Conservation (phyloP, 495 filamentous ascomycete species). For the Aspergillus incahuasiensis region DNA sequence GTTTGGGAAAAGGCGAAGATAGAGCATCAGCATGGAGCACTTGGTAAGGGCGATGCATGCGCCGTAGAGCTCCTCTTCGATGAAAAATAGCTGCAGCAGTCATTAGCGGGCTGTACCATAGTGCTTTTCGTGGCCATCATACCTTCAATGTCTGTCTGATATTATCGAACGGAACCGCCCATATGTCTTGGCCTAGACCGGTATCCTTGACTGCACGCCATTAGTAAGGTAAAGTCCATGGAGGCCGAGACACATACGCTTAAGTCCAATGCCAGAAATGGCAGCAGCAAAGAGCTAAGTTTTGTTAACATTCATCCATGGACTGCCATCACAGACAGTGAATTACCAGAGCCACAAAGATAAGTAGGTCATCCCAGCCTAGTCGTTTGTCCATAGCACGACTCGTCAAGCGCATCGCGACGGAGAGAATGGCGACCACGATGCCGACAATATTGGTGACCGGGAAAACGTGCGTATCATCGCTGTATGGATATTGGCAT, state of each 20-base stretch:
- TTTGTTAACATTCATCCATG: neutral
- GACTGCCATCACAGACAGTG: neutral
- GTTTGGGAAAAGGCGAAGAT: constrained; percentile 33
- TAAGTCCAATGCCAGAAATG: neutral
- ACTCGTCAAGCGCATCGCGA: neutral
- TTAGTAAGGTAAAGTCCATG: neutral
- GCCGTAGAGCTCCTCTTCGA: constrained; percentile 19
- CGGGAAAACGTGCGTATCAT: constrained; percentile 3
- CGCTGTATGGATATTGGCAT: neutral
- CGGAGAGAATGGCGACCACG: neutral
- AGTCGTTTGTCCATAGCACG: constrained; percentile 8
- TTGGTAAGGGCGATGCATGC: constrained; percentile 15
- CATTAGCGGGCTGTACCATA: neutral
- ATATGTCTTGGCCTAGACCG: constrained; percentile 20
- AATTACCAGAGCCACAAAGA: neutral
- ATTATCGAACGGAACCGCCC: constrained; percentile 14
- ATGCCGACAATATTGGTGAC: constrained; percentile 3
- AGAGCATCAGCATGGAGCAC: constrained; percentile 23
- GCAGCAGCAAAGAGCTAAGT: neutral
- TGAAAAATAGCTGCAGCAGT: constrained; percentile 15
- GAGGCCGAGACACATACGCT: neutral
- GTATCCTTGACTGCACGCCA: constrained; percentile 10
- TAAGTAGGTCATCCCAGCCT: constrained; percentile 12
- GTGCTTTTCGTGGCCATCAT: neutral
- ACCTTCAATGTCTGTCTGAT: constrained; percentile 17